Base-by-base conservation (phyloP, 2,329 filamentous ascomycete species). In the Paecilomyces dactylethromorphus region DNA sequence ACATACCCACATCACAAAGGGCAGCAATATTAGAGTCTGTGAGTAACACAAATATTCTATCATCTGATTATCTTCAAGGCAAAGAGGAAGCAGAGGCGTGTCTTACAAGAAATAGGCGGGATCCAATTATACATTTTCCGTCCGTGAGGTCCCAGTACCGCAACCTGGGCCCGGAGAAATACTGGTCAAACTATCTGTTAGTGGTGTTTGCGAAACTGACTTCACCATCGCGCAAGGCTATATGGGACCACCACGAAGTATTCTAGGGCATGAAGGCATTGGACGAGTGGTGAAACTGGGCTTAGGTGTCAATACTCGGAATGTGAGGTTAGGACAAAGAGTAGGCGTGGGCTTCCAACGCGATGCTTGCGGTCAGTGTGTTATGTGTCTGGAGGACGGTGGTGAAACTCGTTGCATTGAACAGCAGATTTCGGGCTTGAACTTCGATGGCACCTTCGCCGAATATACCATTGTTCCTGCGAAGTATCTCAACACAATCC, bases 401-500 rank as follows among this genome's bases (percentile, higher is more conserved):
- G 54, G 54, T 7, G 54, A 56, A 18, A 56, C 54, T 10, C 54
- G 54, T 15, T 56, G 54, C 54, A 26, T 35, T 2, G 26, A 31
- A 10, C 55, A 56, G 45, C 18, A 22, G 7, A 22, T 52, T 5
- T 33, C 45, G 2, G 55, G 55, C 3, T 15, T 24, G 8, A 54
- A n/a, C 4, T 22, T 54, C 5, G 13, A 49, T 32, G 55, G 55
- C 11, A 56, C 55, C 7, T 51, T 56, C 49, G 35, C 33, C 11
- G 26, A 51, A 11, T 56, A 26, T 18, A 29, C 55, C 2, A 24
- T 52, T 8, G 55, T 51, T 3, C 33, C 33, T 8, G 33, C 29
- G 22, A 15, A 21, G 55, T 51, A 49, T 32, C 24, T 56, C 10
- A 26, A 21, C 24, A 22, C 21, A 61, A 76, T 15, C 71, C 74